Evolutionary conservation across 495 filamentous ascomycete genomes (phyloP).

Genomic region (Neohortaea acidophila): DNA sequence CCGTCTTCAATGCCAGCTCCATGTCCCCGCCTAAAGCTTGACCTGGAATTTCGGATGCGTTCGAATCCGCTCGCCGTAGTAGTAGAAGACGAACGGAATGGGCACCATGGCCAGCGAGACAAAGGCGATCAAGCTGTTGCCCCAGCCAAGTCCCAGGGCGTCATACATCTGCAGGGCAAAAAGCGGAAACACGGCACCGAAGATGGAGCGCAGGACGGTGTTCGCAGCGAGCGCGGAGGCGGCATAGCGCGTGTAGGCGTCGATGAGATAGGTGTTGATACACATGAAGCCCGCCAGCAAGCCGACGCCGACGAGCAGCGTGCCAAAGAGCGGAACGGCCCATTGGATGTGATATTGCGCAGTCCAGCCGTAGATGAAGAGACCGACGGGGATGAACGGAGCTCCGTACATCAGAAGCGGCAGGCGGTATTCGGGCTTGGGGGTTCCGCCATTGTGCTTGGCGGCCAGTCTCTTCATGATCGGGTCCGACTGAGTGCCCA

Average conservation of each 20-base stretch:
- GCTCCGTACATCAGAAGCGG: slow-evolving; percentile 24
- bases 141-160: slow-evolving; percentile 27
- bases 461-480: slow-evolving; percentile 20
- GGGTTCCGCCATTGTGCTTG: slow-evolving; percentile 18
- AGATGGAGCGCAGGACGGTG: slow-evolving; percentile 22
- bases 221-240: slow-evolving; percentile 27
- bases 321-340: slow-evolving; percentile 27
- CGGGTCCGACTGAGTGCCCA: slow-evolving; percentile 20
- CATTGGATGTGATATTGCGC: slow-evolving; percentile 23
- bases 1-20: no score
- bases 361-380: slow-evolving; percentile 29
- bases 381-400: slow-evolving; percentile 22
- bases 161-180: slow-evolving; percentile 25
- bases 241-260: slow-evolving; percentile 25
- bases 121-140: slow-evolving; percentile 26
- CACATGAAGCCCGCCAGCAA: slow-evolving; percentile 26
- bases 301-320: slow-evolving; percentile 23
- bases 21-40: slow-evolving; percentile 22
- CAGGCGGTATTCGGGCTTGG: slow-evolving; percentile 28
- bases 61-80: slow-evolving; percentile 26
- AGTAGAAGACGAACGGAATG: slow-evolving; percentile 22
- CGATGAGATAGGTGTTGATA: slow-evolving; percentile 27
- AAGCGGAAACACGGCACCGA: slow-evolving; percentile 26
- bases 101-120: slow-evolving; percentile 22
- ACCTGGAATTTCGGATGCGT: slow-evolving; percentile 26